Evolutionary conservation across 1,139 yeast genomes (phyloP).

Genomic region (Yamadazyma spencermartinsiae): DNA sequence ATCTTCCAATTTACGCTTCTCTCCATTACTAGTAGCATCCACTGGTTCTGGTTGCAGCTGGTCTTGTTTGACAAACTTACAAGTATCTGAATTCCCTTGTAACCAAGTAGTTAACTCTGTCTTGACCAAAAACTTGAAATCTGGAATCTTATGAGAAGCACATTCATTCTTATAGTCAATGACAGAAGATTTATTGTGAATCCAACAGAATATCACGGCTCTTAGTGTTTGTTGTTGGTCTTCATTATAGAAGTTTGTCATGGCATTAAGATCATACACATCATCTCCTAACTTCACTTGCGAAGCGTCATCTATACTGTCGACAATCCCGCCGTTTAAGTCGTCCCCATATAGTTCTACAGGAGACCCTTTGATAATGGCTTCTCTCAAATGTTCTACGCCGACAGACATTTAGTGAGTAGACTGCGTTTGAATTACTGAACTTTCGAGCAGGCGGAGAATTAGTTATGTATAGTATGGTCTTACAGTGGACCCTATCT

Average conservation of each 20-base stretch:
- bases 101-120: slow-evolving; percentile 84
- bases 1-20: slow-evolving; percentile 27
- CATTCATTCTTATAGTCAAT: slow-evolving; percentile 83
- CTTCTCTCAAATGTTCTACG: slow-evolving; percentile 2
- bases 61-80: slow-evolving; percentile 45
- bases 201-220: slow-evolving; percentile 79
- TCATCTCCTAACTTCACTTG: slow-evolving; percentile 32
- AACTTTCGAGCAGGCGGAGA: no score
- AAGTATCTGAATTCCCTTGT: slow-evolving; percentile 60
- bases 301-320: slow-evolving; percentile 26
- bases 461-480: no score
- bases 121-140: slow-evolving; percentile 82
- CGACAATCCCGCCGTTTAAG: slow-evolving; percentile 17
- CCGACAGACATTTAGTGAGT: background rate
- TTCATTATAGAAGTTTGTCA: slow-evolving; percentile 62
- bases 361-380: slow-evolving; percentile 13
- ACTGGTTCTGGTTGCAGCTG: slow-evolving; percentile 9
- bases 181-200: slow-evolving; percentile 69
- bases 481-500: no score
- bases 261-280: slow-evolving; percentile 34
- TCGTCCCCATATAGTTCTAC: slow-evolving; percentile 22
- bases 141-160: slow-evolving; percentile 60
- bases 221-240: slow-evolving; percentile 52
- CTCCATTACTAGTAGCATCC: slow-evolving; percentile 9
- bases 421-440: no score